Percentiles rank a stretch among this genome's conserved stretches.
These are phyloP conservation scores for Colletotrichum sp. DNA, from an alignment of 2,329 filamentous ascomycete genomes.

Conservation along the genomic window DNA sequence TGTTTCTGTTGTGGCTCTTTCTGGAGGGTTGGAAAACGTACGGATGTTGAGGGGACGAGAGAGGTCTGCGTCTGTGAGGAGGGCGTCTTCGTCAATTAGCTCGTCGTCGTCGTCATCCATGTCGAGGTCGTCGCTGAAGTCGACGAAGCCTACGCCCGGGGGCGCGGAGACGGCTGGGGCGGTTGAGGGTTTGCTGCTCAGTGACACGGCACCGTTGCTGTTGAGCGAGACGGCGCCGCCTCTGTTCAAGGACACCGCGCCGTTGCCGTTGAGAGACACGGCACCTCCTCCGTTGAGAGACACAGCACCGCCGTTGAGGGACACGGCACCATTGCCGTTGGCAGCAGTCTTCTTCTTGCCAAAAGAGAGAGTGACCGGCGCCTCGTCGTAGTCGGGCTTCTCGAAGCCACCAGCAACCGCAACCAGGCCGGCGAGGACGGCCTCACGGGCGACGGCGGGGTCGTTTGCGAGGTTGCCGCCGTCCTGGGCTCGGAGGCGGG, in stretches of 20 bases:
- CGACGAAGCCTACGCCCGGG: constrained; percentile 71
- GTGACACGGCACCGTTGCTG: constrained; percentile 33
- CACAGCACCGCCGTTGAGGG: constrained; percentile 28
- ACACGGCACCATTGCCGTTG: constrained; percentile 28
- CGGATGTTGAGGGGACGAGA: constrained; percentile 79
- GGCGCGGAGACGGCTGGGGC: constrained; percentile 45
- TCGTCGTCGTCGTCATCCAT: constrained; percentile 72
- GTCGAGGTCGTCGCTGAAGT: constrained; percentile 63
- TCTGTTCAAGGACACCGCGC: constrained; percentile 28
- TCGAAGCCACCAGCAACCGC: constrained; percentile 67
- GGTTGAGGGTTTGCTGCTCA: constrained; percentile 44
- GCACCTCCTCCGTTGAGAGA: constrained; percentile 28
- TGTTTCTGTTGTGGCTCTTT: too few relatives aligned
- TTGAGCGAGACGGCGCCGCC: constrained; percentile 32
- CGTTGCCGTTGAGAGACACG: constrained; percentile 36
- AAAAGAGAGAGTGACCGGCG: constrained; percentile 58
- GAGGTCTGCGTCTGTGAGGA: constrained; percentile 86
- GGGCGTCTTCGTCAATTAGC: constrained; percentile 86
- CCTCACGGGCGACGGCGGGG: constrained; percentile 70
- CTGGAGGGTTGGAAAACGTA: constrained; percentile 51
- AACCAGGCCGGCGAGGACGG: constrained; percentile 81
- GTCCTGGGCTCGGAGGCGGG: constrained; percentile 72
- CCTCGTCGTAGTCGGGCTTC: constrained; percentile 68
- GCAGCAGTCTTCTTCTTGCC: constrained; percentile 37
- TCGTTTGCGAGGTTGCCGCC: constrained; percentile 56